Evolutionary conservation across 768 basidiomycete species (phyloP), one percentile per base, ranked within the genome.

Genomic region (Tylopilus vinaceipallidus): DNA sequence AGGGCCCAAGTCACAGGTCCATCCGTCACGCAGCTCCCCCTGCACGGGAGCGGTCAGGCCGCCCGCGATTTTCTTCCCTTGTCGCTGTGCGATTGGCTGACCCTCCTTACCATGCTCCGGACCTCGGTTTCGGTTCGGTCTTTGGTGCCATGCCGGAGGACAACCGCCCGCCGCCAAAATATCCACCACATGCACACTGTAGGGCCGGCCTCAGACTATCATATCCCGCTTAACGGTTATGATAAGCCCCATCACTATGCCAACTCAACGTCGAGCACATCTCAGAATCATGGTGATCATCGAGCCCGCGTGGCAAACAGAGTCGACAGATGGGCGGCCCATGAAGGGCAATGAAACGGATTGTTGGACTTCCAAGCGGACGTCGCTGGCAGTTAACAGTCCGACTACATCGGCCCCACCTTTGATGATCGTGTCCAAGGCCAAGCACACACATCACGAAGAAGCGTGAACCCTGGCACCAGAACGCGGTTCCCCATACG

Each of bases 221-320:
- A 27, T 19, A 29, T 23, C 40, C 34, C 23, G 13, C 34, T 26
- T 14, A 41, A 6, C 10, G 16, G 34, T n/a, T 1, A 20, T 38
- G 42, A 50, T 20, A 34, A 40, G 33, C 20, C n/a, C n/a, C 20
- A 30, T 50, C 39, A n/a, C 57, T 24, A 49, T 54, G 36, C 36
- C 56, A 48, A 58, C 34, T 17, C 5, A 8, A 16, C 26, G 17
- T 38, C 32, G 26, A 33, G 17, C 43, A 30, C 1, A n/a, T 53
- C 17, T 40, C 37, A 41, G 19, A 19, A 29, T n/a, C 30, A 29
- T 3, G n/a, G n/a, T n/a, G n/a, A n/a, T n/a, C n/a, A n/a, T n/a
- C n/a, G n/a, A n/a, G 27, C 27, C 6, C 3, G 7, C 13, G 13
- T 3, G 1, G 9, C 30, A 16, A 22, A 17, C 32, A 49, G 19